These are phyloP conservation scores for Lathyrus tuberosus DNA, from an alignment of 306 rosid genomes.

Conservation along the genomic window DNA sequence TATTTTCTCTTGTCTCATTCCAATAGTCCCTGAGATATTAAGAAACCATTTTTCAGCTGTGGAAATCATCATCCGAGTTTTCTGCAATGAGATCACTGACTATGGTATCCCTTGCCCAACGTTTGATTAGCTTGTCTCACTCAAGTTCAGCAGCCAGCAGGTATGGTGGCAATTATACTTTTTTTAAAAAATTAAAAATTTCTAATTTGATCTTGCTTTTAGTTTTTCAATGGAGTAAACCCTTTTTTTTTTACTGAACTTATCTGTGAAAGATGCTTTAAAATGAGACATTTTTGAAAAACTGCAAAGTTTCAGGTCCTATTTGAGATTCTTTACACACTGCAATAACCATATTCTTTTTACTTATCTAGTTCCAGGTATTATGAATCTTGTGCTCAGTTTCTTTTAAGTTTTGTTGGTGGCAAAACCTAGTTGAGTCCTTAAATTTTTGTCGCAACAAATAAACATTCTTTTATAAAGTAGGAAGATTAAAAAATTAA, in stretches of 20 bases:
- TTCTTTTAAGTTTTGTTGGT: slow-evolving; percentile 36
- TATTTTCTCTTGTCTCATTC: slow-evolving; percentile 46
- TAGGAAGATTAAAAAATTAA: neutral
- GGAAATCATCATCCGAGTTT: slow-evolving; percentile 93
- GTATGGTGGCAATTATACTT: slow-evolving; percentile 44
- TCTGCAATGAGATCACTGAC: slow-evolving; percentile 88
- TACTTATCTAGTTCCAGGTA: slow-evolving; percentile 25
- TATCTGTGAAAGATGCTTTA: slow-evolving; percentile 25
- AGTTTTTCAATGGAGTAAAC: slow-evolving; percentile 26
- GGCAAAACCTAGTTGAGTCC: slow-evolving; percentile 32
- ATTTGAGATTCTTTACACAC: slow-evolving; percentile 34
- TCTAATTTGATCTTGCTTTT: neutral
- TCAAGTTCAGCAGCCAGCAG: slow-evolving; percentile 88
- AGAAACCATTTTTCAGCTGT: slow-evolving; percentile 79
- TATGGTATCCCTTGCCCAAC: slow-evolving; percentile 97
- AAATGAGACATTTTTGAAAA: slow-evolving; percentile 25
- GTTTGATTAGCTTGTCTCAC: slow-evolving; percentile 83
- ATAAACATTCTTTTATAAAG: slow-evolving; percentile 19
- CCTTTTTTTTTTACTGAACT: neutral
- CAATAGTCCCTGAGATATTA: slow-evolving; percentile 52
- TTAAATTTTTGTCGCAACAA: slow-evolving; percentile 29
- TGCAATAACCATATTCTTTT: slow-evolving; percentile 31
- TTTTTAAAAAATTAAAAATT: slow-evolving; percentile 22
- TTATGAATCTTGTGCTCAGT: slow-evolving; percentile 23
- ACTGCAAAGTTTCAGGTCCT: slow-evolving; percentile 28